Conservation (phyloP, 208 protist genomes). For the Vickermania spadyakhi region DNA sequence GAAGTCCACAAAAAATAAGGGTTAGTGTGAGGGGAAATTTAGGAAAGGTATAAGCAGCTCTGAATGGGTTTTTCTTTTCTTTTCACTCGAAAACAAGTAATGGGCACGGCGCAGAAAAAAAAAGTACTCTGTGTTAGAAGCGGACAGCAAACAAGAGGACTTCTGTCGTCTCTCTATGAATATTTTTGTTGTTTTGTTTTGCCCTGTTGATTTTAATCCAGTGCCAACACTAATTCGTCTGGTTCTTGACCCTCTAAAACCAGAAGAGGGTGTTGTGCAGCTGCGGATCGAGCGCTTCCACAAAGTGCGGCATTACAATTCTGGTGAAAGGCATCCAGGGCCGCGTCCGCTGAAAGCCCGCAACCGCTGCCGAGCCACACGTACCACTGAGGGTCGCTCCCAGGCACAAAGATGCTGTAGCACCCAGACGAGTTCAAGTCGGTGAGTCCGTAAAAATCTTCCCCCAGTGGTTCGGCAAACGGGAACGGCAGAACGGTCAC, state of each 20-base stretch:
- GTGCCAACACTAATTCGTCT: conserved; percentile 43
- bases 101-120: too few relatives aligned
- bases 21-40: too few relatives aligned
- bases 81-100: too few relatives aligned
- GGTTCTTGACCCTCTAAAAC: conserved; percentile 61
- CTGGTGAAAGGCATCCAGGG: conserved; percentile 4
- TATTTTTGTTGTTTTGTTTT: too few relatives aligned
- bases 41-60: too few relatives aligned
- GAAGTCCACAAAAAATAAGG: too few relatives aligned
- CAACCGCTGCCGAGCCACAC: conserved; percentile 45
- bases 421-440: conserved; percentile 39
- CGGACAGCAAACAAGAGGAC: too few relatives aligned
- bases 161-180: too few relatives aligned
- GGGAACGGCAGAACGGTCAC: conserved; percentile 19
- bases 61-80: too few relatives aligned
- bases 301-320: neutral
- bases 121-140: too few relatives aligned
- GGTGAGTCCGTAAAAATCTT: conserved; percentile 23
- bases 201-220: conserved; percentile 20
- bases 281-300: neutral
- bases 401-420: conserved; percentile 45
- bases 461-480: conserved; percentile 17
- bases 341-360: conserved; percentile 15
- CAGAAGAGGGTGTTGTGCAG: conserved; percentile 2
- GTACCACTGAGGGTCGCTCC: conserved; percentile 14